Conservation (phyloP, 2,329 filamentous ascomycete species). For the Trichoderma sp. region DNA sequence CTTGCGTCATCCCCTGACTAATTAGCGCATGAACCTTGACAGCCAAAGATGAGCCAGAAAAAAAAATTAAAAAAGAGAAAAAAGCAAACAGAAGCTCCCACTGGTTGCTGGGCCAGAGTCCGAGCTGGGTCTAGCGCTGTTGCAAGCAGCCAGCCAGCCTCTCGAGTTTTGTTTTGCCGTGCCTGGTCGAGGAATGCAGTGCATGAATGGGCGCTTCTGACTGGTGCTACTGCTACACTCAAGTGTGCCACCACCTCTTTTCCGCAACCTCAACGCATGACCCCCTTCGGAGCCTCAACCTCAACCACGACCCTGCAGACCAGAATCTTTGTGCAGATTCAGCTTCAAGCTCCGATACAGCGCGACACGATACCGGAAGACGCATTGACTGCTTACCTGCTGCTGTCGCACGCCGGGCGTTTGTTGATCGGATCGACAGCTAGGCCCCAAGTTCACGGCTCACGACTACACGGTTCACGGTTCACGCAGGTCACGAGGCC, state of each 20-base stretch:
- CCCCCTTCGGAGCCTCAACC: not conserved
- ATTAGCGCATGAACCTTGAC: not conserved
- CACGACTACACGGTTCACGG: not conserved
- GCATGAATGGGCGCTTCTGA: not conserved
- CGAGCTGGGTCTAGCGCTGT: not conserved
- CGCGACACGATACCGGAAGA: not conserved
- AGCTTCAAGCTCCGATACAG: not conserved
- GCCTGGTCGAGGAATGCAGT: constrained; percentile 5
- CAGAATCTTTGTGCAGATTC: not conserved
- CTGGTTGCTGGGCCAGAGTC: constrained; percentile 1
- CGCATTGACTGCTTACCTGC: not conserved
- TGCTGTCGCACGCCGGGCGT: not conserved
- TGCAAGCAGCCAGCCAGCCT: constrained; percentile 9
- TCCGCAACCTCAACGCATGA: constrained; percentile 9
- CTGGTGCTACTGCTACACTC: not conserved
- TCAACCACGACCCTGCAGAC: not conserved
- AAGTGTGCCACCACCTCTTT: not conserved
- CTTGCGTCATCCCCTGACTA: not conserved
- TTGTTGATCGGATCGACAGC: not conserved
- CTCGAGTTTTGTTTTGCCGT: constrained; percentile 12
- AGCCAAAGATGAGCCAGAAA: not conserved
- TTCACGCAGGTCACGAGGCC: not conserved
- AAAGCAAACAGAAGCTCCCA: not conserved
- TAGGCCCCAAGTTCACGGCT: not conserved
- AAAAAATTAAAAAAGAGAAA: not conserved